Conservation (phyloP, 1,284 basidiomycete genomes). For the Ustilago lituana region DNA sequence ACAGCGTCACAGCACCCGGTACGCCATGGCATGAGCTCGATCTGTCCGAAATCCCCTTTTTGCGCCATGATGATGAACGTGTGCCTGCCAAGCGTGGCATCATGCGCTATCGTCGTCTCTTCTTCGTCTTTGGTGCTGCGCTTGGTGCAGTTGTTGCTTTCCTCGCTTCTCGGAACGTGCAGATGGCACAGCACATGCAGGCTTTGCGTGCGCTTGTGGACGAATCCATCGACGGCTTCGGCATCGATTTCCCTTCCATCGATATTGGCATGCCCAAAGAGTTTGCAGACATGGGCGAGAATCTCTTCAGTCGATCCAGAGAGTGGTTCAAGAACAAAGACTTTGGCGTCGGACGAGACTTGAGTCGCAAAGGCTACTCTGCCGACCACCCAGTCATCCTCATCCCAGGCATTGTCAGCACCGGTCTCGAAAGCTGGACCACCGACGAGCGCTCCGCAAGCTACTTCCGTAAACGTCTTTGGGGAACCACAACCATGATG, state of each 20-base stretch:
- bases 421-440: conserved; percentile 65
- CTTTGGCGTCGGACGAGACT: conserved; percentile 57
- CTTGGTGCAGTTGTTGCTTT: conserved; percentile 55
- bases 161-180: conserved; percentile 41
- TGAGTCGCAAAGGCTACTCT: conserved; percentile 46
- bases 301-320: conserved; percentile 51
- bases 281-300: conserved; percentile 59
- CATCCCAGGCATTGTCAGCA: conserved; percentile 64
- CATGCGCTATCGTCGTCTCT: conserved; percentile 56
- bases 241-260: conserved; percentile 51
- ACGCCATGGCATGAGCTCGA: conserved; percentile 63
- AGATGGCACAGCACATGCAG: conserved; percentile 53
- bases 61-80: conserved; percentile 36
- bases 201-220: conserved; percentile 51
- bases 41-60: conserved; percentile 55
- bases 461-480: conserved; percentile 64
- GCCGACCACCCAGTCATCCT: conserved; percentile 64
- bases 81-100: conserved; percentile 36
- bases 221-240: conserved; percentile 53
- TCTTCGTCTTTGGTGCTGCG: conserved; percentile 52
- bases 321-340: conserved; percentile 64
- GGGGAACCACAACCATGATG: conserved; percentile 75
- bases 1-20: conserved; percentile 53
- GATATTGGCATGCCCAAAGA: conserved; percentile 61
- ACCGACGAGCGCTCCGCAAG: conserved; percentile 48